Evolutionary conservation across 208 protist species (phyloP).

Genomic region (Trypanosoma congolense): DNA sequence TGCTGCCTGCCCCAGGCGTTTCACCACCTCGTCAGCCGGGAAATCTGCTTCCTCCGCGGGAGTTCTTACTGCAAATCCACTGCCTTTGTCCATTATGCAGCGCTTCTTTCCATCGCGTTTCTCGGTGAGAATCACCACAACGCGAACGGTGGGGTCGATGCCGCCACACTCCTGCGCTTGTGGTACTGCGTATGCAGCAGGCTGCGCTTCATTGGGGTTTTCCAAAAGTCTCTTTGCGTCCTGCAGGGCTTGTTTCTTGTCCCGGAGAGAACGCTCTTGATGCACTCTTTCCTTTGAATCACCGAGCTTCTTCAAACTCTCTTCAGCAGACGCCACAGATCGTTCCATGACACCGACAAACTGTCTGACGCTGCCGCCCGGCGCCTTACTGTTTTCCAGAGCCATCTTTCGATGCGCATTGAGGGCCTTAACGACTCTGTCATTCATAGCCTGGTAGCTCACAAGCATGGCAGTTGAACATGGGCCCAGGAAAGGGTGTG

Average conservation of each 20-base stretch:
- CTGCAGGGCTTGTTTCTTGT: constrained; percentile 35
- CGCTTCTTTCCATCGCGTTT: constrained; percentile 11
- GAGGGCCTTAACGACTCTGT: constrained; percentile 26
- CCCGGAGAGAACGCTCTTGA: constrained; percentile 18
- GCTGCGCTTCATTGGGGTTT: constrained; percentile 26
- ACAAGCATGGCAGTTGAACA: constrained; percentile 40
- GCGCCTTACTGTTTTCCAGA: constrained; percentile 25
- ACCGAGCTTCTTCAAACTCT: constrained; percentile 20
- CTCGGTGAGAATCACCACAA: constrained; percentile 44
- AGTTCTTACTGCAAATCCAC: constrained; percentile 30
- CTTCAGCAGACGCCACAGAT: constrained; percentile 23
- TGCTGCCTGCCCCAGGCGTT: constrained; percentile 24
- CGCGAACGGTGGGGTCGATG: constrained; percentile 14
- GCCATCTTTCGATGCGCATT: constrained; percentile 25
- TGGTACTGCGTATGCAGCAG: constrained; percentile 23
- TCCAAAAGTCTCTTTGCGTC: constrained; percentile 41
- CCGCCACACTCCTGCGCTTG: neutral
- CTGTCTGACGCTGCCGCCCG: constrained; percentile 50
- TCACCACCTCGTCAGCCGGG: constrained; percentile 39
- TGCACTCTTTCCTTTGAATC: constrained; percentile 26
- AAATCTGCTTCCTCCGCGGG: constrained; percentile 32
- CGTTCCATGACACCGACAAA: constrained; percentile 31
- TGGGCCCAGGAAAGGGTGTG: constrained; percentile 38
- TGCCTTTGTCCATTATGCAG: neutral
- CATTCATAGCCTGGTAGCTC: constrained; percentile 19